phyloP scores from a whole-genome alignment of 768 basidiomycete species.

The Rossbeevera mucosa region DNA sequence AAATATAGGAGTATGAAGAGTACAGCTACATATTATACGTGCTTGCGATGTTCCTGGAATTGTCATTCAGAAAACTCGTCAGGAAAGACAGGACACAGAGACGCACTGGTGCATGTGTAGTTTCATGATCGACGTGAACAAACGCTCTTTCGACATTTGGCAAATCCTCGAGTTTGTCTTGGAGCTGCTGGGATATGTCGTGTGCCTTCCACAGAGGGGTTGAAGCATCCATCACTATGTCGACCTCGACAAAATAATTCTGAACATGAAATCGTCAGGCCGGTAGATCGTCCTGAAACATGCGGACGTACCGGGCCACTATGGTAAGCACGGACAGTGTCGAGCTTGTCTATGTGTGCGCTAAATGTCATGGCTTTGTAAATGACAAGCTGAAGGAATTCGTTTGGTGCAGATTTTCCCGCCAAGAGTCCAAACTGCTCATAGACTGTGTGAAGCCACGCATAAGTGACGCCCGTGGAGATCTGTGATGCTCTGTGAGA shows the following conservation, averaged over 20 bases:
- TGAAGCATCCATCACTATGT: slow-evolving; percentile 86
- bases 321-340: slow-evolving; percentile 92
- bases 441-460: slow-evolving; percentile 76
- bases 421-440: slow-evolving; percentile 81
- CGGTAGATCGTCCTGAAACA: background rate
- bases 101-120: slow-evolving; percentile 66
- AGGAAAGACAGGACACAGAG: background rate
- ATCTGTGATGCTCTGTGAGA: slow-evolving; percentile 44
- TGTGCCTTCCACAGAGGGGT: slow-evolving; percentile 90
- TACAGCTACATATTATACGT: slow-evolving; percentile 7
- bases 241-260: slow-evolving; percentile 93
- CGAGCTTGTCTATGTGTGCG: slow-evolving; percentile 78
- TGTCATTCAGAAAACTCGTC: background rate
- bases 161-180: slow-evolving; percentile 84
- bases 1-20: background rate
- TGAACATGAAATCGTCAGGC: slow-evolving; percentile 23
- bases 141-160: slow-evolving; percentile 92
- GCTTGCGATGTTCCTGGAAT: slow-evolving; percentile 45
- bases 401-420: slow-evolving; percentile 87
- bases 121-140: slow-evolving; percentile 93
- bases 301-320: slow-evolving; percentile 60
- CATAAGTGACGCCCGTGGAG: slow-evolving; percentile 67
- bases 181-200: slow-evolving; percentile 76
- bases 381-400: slow-evolving; percentile 85
- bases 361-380: slow-evolving; percentile 90